These are phyloP conservation scores for Ottelia alismoides DNA, from an alignment of 106 monocot genomes.

Conservation along the genomic window DNA sequence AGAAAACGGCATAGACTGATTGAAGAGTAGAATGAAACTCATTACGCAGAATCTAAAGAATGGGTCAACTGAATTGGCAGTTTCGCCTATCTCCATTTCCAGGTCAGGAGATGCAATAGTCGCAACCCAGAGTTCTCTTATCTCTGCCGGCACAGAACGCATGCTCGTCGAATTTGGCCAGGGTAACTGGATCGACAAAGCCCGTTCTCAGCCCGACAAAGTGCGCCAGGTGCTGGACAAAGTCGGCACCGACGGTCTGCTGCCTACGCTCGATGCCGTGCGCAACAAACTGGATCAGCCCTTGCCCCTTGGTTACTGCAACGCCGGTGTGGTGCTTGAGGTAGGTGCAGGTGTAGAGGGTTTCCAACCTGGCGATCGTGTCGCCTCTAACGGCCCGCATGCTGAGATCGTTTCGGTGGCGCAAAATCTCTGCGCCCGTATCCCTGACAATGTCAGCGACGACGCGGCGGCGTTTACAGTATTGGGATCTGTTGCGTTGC, in stretches of 20 bases:
- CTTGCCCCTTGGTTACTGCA: neutral
- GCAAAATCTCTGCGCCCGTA: neutral
- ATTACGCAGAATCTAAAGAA: too few relatives aligned
- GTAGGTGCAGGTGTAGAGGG: neutral
- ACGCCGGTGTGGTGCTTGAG: neutral
- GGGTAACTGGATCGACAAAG: neutral
- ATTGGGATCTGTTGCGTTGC: neutral
- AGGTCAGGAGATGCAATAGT: neutral
- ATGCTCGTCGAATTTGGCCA: neutral
- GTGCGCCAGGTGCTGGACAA: neutral
- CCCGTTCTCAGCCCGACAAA: neutral
- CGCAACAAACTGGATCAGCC: neutral
- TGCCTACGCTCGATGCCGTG: neutral
- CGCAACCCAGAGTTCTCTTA: neutral
- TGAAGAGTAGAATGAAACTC: too few relatives aligned
- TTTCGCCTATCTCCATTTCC: too few relatives aligned
- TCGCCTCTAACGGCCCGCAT: neutral
- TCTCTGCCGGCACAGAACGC: neutral
- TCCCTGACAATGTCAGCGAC: neutral
- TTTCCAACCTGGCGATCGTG: neutral
- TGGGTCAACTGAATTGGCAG: too few relatives aligned
- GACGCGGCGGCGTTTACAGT: neutral
- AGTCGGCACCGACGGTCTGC: neutral
- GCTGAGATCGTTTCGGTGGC: neutral
- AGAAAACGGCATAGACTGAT: too few relatives aligned